phyloP scores from a whole-genome alignment of 768 basidiomycete species.

The Mycena kentingensis region DNA sequence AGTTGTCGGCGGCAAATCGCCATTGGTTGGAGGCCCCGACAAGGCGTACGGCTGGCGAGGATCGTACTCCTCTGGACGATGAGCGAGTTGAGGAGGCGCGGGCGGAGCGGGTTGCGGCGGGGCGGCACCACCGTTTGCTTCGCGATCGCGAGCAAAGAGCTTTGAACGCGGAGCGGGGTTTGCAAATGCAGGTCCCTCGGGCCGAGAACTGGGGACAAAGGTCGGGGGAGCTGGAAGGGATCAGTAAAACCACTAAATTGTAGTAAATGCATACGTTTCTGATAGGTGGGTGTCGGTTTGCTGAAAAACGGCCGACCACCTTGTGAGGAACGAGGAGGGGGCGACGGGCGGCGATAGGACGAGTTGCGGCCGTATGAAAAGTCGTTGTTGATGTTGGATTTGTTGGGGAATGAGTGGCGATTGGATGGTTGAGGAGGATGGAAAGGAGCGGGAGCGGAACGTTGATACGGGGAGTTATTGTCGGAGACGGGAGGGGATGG shows the following conservation, averaged over 20 bases:
- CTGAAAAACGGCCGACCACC: background rate
- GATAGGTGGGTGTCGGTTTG: background rate
- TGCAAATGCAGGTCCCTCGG: too few species aligned
- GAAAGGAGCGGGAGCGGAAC: background rate
- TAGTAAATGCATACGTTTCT: background rate
- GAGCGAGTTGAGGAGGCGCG: background rate
- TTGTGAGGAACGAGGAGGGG: background rate
- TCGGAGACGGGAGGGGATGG: background rate
- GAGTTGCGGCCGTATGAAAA: background rate
- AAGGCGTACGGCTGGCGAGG: conserved; percentile 15
- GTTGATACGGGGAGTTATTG: background rate
- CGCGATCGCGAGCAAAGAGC: conserved; percentile 14
- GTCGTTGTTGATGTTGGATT: background rate
- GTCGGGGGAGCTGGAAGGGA: too few species aligned
- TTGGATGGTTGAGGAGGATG: background rate
- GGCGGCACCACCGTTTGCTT: conserved; percentile 1
- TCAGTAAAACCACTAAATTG: too few species aligned
- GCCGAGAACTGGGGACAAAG: too few species aligned
- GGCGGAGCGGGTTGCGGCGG: background rate
- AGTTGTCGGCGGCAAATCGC: background rate
- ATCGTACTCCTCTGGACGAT: conserved; percentile 16
- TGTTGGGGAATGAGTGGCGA: background rate
- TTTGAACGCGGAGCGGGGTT: background rate
- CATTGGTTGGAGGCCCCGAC: conserved; percentile 2
- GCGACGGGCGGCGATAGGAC: background rate